A percentile compares a stretch with the other conserved stretches of the same genome.
phyloP scores from a whole-genome alignment of 768 basidiomycete genomes.

The Suillus spraguei region DNA sequence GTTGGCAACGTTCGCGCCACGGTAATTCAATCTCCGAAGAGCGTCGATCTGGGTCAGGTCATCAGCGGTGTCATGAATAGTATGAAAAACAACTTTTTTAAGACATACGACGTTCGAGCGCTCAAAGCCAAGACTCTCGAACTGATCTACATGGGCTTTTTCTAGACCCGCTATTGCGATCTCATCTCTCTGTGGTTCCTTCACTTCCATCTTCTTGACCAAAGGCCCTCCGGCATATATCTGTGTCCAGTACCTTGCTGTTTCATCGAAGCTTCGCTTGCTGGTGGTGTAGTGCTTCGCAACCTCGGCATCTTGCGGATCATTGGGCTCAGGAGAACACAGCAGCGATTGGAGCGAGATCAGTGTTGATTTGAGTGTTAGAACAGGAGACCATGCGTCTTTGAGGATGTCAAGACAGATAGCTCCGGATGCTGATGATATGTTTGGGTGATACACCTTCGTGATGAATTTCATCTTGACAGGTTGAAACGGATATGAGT shows the following conservation, averaged over 20 bases:
- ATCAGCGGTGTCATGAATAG: constrained; percentile 10
- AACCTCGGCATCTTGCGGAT: constrained; percentile 97
- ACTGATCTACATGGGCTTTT: constrained; percentile 80
- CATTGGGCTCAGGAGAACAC: constrained; percentile 93
- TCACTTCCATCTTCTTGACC: constrained; percentile 37
- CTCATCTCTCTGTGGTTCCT: constrained; percentile 42
- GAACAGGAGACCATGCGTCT: constrained; percentile 94
- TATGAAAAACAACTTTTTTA: not conserved
- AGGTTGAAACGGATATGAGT: constrained; percentile 89
- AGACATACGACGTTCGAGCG: constrained; percentile 80
- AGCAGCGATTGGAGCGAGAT: constrained; percentile 93
- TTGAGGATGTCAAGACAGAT: constrained; percentile 89
- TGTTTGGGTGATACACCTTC: constrained; percentile 94
- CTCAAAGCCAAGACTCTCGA: constrained; percentile 82
- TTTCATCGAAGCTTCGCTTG: constrained; percentile 85
- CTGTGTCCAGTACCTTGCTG: constrained; percentile 92
- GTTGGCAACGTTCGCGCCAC: constrained; percentile 77
- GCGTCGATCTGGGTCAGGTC: constrained; percentile 69
- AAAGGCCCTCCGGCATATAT: constrained; percentile 83
- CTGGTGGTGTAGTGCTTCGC: constrained; percentile 96
- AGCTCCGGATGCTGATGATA: constrained; percentile 91
- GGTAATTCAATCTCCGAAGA: constrained; percentile 86
- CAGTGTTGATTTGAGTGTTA: constrained; percentile 94
- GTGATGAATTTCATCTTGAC: constrained; percentile 99
- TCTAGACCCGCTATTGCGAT: constrained; percentile 81